Evolutionary conservation across 768 basidiomycete species (phyloP), one percentile per base, ranked within the genome.

Genomic region (Trametes meyenii): DNA sequence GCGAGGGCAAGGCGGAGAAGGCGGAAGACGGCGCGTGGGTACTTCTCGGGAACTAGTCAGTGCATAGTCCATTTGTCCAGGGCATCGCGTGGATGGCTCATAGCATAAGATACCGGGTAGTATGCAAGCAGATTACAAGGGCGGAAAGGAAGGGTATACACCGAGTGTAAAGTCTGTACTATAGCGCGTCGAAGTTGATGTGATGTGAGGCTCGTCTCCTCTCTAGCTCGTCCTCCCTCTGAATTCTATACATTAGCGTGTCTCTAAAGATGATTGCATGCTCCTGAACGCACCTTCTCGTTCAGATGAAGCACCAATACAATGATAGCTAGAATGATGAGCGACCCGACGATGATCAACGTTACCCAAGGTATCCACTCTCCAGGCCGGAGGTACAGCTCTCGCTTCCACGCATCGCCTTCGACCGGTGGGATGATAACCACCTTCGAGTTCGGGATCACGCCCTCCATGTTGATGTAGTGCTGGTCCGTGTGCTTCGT

Each of bases 321-420:
- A 54, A 96, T 91, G 10, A 86, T 76, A 0, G 89, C 94, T 45
- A 99, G 75, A 45, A 93, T 69, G 11, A 84, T 69, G 52, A 89
- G 92, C 13, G 88, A 85, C 3, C 82, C 85, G 8, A 96, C 77
- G 0, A 96, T 88, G 0, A 91, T 92, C 42, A 93, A 75, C n/a
- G 90, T 96, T 14, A 99, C 97, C 92, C 90, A 96, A 1, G 94
- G 94, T 62, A 98, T 94, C 95, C 96, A 99, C 69, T 93, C 90
- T 17, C 97, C 97, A 2, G 97, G 97, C 33, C 94, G 78, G 66
- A 99, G 76, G 72, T 93, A 99, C 63, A 98, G 76, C 75, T 96
- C 90, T 52, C 88, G 85, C 69, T 85, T 90, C 97, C 97, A 99
- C 29, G 78, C 74, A 14, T 81, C 81, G 21, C 79, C 78, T 7